phyloP scores from a whole-genome alignment of 2,329 filamentous ascomycete species.

The Daldinia sp. region DNA sequence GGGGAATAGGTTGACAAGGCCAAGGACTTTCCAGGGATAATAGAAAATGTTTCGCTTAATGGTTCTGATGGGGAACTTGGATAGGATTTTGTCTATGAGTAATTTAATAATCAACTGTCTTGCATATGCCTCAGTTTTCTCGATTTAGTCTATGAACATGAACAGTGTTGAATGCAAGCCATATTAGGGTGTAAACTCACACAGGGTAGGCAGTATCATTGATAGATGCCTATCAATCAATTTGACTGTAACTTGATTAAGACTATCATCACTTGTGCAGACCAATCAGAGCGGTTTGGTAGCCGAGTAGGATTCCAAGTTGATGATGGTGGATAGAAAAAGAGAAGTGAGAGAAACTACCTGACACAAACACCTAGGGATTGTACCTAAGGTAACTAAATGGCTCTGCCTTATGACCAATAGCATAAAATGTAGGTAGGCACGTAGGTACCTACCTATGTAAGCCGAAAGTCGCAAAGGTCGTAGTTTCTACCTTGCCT shows the following conservation, averaged over 20 bases:
- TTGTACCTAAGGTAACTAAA: background rate
- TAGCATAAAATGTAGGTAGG: background rate
- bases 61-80: background rate
- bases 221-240: background rate
- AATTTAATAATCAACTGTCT: background rate
- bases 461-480: background rate
- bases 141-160: background rate
- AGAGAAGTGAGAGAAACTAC: background rate
- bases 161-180: background rate
- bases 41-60: background rate
- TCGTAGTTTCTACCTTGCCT: background rate
- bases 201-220: background rate
- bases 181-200: background rate
- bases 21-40: background rate
- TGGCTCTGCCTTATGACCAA: background rate
- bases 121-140: background rate
- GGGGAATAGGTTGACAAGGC: constrained; percentile 8
- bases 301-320: background rate
- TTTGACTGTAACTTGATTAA: background rate
- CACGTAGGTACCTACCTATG: too few species aligned
- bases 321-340: background rate
- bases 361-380: too few species aligned
- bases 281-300: background rate
- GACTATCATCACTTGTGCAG: background rate
- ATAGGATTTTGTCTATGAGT: background rate